Percentiles rank a stretch among this genome's conserved stretches.
These are phyloP conservation scores for sweet orange (Citrus sinensis) DNA, from an alignment of 345 rosid species.

Conservation along the genomic window DNA sequence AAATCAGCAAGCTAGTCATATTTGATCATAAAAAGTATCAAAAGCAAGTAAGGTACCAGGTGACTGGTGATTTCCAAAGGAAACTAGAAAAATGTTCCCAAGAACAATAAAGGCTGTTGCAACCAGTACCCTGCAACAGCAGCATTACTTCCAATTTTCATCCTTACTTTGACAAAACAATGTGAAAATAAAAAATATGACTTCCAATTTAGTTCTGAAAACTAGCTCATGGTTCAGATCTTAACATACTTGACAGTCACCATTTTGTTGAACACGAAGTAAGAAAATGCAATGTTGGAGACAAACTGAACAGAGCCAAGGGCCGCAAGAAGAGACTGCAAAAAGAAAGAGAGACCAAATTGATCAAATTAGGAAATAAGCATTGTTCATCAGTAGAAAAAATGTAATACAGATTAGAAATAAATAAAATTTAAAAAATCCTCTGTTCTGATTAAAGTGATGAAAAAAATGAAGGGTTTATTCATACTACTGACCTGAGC, in stretches of 20 bases:
- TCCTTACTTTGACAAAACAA: slow-evolving; percentile 1
- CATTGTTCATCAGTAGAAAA: slow-evolving; percentile 1
- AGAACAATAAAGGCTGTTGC: slow-evolving; percentile 96
- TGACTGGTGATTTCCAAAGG: slow-evolving; percentile 97
- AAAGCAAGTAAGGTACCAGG: slow-evolving; percentile 67
- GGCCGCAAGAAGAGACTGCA: slow-evolving; percentile 98
- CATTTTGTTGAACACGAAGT: slow-evolving; percentile 83
- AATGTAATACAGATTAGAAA: not conserved
- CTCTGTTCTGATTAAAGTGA: not conserved
- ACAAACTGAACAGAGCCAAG: slow-evolving; percentile 96
- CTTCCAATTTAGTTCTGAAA: slow-evolving; percentile 2
- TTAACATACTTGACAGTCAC: slow-evolving; percentile 87
- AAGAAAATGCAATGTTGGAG: slow-evolving; percentile 96
- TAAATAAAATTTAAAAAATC: not conserved
- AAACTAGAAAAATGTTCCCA: slow-evolving; percentile 91
- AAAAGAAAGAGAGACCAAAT: slow-evolving; percentile 10
- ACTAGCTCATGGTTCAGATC: slow-evolving; percentile 23
- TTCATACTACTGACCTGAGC: slow-evolving; percentile 70
- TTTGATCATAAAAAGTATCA: not conserved
- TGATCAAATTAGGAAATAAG: not conserved
- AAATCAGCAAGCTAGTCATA: not conserved
- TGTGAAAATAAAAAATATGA: not conserved
- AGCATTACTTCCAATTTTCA: slow-evolving; percentile 11
- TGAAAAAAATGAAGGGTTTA: not conserved
- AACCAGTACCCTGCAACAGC: slow-evolving; percentile 64